These are phyloP conservation scores for Mytilinidion resinicola DNA, from an alignment of 495 filamentous ascomycete genomes.

Conservation along the genomic window DNA sequence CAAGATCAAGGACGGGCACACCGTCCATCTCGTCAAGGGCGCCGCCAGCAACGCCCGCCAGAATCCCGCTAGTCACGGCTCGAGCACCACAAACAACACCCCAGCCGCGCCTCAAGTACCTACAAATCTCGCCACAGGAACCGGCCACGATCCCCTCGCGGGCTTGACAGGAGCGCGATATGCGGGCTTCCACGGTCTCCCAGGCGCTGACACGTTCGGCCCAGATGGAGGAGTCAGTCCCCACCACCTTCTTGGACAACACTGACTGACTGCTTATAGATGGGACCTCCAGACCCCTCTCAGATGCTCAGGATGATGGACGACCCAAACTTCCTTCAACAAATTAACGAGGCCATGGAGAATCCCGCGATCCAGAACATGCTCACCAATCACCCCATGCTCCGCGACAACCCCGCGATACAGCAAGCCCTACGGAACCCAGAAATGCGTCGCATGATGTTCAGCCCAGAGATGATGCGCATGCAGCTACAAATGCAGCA, in stretches of 20 bases:
- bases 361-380: conserved; percentile 89
- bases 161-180: conserved; percentile 90
- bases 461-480: conserved; percentile 78
- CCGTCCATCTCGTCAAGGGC: conserved; percentile 91
- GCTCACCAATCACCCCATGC: conserved; percentile 83
- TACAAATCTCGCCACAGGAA: conserved; percentile 84
- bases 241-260: not conserved
- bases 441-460: conserved; percentile 87
- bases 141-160: conserved; percentile 80
- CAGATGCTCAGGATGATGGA: conserved; percentile 76
- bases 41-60: conserved; percentile 81
- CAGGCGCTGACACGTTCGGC: conserved; percentile 84
- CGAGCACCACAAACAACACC: conserved; percentile 46
- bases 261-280: conserved; percentile 50
- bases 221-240: conserved; percentile 90
- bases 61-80: conserved; percentile 47
- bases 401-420: conserved; percentile 73
- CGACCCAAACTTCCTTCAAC: conserved; percentile 73
- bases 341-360: conserved; percentile 87
- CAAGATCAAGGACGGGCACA: conserved; percentile 95
- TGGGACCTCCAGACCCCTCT: conserved; percentile 81
- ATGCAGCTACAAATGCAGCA: conserved; percentile 74
- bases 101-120: conserved; percentile 60
- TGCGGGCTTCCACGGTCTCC: conserved; percentile 84
- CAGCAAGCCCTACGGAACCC: conserved; percentile 80